Base-by-base conservation (phyloP, 2,329 filamentous ascomycete species). In the Colletotrichum sp. region DNA sequence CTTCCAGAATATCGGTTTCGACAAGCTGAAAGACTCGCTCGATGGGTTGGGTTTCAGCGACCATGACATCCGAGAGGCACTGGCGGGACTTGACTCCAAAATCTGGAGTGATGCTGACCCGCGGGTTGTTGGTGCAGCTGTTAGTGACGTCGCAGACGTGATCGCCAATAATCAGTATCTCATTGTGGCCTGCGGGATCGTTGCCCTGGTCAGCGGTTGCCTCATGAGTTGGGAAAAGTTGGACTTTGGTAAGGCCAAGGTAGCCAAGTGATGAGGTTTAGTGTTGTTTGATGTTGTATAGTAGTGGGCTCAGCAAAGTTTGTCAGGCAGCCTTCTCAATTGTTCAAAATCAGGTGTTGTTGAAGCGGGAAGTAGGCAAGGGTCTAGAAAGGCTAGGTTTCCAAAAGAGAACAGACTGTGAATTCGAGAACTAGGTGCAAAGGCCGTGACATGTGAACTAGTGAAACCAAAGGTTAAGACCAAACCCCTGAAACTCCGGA, bases 1-100 rank as follows among this genome's bases (percentile, higher is more conserved):
- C 2, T 84, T 81, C 74, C 80, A 83, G 68, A 84, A 84, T 25
- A 36, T 83, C 3, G 83, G 83, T 9, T 81, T 79, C 34, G 68
- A 67, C 28, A 66, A 79, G 16, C 76, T 83, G 9, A 66, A 73
- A 13, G 58, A 70, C 1, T 77, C 79, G 5, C 76, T 80, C n/a
- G 70, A 65, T 2, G 78, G 71, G 9, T 52, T 76, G 9, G 76
- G 77, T 3, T 79, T 78, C 66, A 70, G 76, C 18, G 77, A 78
- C 52, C 60, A 73, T 6, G 81, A 83, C 15, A 78, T 83, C 22
- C 79, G 80, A 3, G 79, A 79, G 64, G 78, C 83, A 0, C 65
- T 84, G 30, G 80, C 80, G 5, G 82, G 82, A 12, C 78, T 79
- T 0, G 77, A 80, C 32, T 83, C 82, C 3, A 71, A 74, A 8